These are phyloP conservation scores for Encephalitozoon intestinalis DNA, from an alignment of 371 early-diverging fungal genomes.

Conservation along the genomic window DNA sequence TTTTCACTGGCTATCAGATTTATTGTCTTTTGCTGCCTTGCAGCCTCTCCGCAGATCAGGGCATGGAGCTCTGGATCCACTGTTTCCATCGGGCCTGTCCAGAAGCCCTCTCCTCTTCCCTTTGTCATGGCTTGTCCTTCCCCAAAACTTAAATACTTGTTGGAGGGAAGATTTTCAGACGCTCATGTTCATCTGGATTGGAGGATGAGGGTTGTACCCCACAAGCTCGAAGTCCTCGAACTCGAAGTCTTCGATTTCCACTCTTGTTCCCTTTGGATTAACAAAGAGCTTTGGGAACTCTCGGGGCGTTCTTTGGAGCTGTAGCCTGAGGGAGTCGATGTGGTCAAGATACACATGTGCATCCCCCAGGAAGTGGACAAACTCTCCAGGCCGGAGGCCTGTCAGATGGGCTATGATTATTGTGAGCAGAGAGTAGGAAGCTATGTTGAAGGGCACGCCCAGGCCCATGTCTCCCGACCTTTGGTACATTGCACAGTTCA, in stretches of 20 bases:
- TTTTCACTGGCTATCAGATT: conserved; percentile 92
- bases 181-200: conserved; percentile 88
- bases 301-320: conserved; percentile 72
- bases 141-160: neutral
- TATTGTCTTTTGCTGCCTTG: conserved; percentile 79
- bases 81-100: conserved; percentile 7
- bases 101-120: neutral
- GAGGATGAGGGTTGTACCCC: conserved; percentile 76
- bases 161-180: conserved; percentile 59
- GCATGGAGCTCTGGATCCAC: conserved; percentile 80
- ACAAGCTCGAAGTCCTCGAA: conserved; percentile 74
- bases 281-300: conserved; percentile 71
- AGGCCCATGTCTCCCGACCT: conserved; percentile 94
- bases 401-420: conserved; percentile 82
- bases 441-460: conserved; percentile 98
- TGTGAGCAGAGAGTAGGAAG: conserved; percentile 85
- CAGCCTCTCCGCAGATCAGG: conserved; percentile 85
- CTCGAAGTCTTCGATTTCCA: conserved; percentile 71
- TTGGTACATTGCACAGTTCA: conserved; percentile 91
- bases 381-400: conserved; percentile 73
- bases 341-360: conserved; percentile 91
- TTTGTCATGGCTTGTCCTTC: neutral
- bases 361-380: conserved; percentile 89
- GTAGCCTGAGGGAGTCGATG: conserved; percentile 72
- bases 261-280: conserved; percentile 1